A percentile compares a stretch with the other conserved stretches of the same genome.
phyloP scores from a whole-genome alignment of 2,329 filamentous ascomycete genomes.

The Monosporascus sp. region DNA sequence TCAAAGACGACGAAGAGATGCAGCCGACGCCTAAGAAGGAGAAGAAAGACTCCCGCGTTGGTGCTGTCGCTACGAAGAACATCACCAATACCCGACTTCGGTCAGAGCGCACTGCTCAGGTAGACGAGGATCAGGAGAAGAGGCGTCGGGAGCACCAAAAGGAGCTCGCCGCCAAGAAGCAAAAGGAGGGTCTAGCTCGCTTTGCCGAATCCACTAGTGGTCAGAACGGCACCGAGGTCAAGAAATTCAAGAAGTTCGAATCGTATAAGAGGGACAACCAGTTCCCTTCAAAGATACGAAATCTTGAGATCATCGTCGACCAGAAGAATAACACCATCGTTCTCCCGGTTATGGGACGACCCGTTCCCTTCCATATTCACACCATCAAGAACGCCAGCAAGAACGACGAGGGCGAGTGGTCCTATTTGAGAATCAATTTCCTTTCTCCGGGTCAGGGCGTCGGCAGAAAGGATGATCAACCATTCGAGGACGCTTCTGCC shows the following conservation, averaged over 20 bases:
- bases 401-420: slow-evolving; percentile 90
- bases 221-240: slow-evolving; percentile 85
- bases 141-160: slow-evolving; percentile 88
- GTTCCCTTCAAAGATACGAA: slow-evolving; percentile 74
- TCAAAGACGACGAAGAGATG: slow-evolving; percentile 90
- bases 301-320: slow-evolving; percentile 86
- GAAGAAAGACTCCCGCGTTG: slow-evolving; percentile 76
- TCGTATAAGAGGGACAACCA: slow-evolving; percentile 98
- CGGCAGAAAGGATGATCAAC: slow-evolving; percentile 92
- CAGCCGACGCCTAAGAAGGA: slow-evolving; percentile 84
- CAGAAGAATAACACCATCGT: slow-evolving; percentile 85
- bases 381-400: slow-evolving; percentile 99
- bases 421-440: slow-evolving; percentile 94
- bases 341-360: slow-evolving; percentile 93
- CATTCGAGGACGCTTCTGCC: slow-evolving; percentile 91
- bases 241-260: slow-evolving; percentile 98
- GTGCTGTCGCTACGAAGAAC: slow-evolving; percentile 87
- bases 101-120: slow-evolving; percentile 81
- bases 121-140: slow-evolving; percentile 84
- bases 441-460: slow-evolving; percentile 96
- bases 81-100: slow-evolving; percentile 91
- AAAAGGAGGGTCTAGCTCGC: slow-evolving; percentile 76
- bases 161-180: slow-evolving; percentile 80
- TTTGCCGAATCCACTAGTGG: slow-evolving; percentile 82
- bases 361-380: slow-evolving; percentile 93